A percentile compares a stretch with the other conserved stretches of the same genome.
Conservation (phyloP, 2,329 filamentous ascomycete species). For the Diaporthe amygdali region DNA sequence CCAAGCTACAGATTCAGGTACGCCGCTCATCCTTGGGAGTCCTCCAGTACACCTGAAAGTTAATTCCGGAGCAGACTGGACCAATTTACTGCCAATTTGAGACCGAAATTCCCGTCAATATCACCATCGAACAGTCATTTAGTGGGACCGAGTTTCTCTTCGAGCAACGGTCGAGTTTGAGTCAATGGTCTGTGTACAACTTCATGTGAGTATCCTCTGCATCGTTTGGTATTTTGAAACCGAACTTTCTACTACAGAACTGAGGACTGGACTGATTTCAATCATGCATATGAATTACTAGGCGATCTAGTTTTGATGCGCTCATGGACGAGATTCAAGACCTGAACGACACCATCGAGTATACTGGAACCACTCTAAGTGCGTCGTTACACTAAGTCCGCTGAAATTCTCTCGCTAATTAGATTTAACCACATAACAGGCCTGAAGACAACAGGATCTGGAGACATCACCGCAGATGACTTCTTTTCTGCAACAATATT, state of each 20-base stretch:
- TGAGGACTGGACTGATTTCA: not conserved
- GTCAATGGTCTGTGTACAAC: constrained; percentile 18
- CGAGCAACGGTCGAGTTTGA: constrained; percentile 17
- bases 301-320: constrained; percentile 6
- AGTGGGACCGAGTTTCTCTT: constrained; percentile 22
- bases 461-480: constrained; percentile 15
- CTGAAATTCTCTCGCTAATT: not conserved
- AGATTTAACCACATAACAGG: not conserved
- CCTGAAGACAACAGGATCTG: not conserved
- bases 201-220: constrained; percentile 2
- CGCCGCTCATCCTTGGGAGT: not conserved
- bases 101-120: not conserved
- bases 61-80: constrained; percentile 2
- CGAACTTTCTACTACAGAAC: not conserved
- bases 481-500: constrained; percentile 13
- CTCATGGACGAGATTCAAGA: constrained; percentile 5
- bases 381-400: not conserved
- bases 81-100: constrained; percentile 18
- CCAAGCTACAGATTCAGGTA: constrained; percentile 15
- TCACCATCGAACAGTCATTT: constrained; percentile 20
- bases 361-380: constrained; percentile 18
- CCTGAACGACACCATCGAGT: constrained; percentile 10
- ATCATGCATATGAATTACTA: not conserved
- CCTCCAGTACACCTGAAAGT: not conserved
- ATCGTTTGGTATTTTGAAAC: not conserved